Base-by-base conservation (phyloP, 2,329 filamentous ascomycete genomes). In the Xylariales sp. region DNA sequence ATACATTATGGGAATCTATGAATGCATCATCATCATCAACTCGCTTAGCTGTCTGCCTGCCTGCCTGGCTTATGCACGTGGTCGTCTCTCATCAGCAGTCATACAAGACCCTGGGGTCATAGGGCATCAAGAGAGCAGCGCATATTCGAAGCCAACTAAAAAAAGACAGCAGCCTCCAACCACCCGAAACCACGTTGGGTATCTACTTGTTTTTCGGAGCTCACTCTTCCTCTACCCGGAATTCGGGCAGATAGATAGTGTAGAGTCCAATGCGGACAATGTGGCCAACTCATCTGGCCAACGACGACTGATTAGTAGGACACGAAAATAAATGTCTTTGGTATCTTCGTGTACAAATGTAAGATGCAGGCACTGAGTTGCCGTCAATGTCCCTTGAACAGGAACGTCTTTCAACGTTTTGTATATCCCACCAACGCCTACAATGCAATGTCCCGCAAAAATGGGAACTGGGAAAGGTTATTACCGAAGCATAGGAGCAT, bases 391-490 rank as follows among this genome's bases (percentile, higher is more conserved):
- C 69, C 72, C 71, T 69, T 59, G 41, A 64, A 67, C 52, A 66
- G 54, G 65, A 71, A 71, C 58, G 67, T 75, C 72, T 70, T 70
- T 73, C 39, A 62, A 64, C 60, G 57, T 69, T 76, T 71, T 76
- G 71, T 76, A 74, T 75, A 73, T 72, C 62, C 75, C 74, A 72
- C 67, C 70, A 75, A 76, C 75, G 75, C 66, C 70, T 73, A 66
- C 73, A 74, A 76, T 76, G 75, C 74, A 75, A 72, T 69, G 57
- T 66, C 71, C 70, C 56, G 52, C 53, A 64, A 64, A 48, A 46
- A 6, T 56, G 66, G 68, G 67, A 62, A 39, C 30, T 66, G 61
- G 68, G 67, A 70, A 69, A 62, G 73, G 54, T 62, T 45, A 76
- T 75, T 76, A 76, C 61, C 68, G 69, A 73, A 69, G 68, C 70